Evolutionary conservation across 495 filamentous ascomycete genomes (phyloP), one percentile per base, ranked within the genome.

Genomic region (Daldinia grandis): DNA sequence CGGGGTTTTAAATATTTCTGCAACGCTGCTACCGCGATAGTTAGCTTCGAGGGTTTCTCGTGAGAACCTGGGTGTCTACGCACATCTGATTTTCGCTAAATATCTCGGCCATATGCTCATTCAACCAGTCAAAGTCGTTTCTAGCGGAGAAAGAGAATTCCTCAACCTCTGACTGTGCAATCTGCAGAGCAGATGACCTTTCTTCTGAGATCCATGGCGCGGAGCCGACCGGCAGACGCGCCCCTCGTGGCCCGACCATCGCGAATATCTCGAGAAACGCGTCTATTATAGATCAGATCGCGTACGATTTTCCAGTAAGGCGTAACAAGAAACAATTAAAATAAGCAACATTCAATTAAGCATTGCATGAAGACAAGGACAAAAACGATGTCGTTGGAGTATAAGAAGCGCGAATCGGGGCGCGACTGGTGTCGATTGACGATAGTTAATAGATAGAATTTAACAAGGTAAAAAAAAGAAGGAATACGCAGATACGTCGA

Each of bases 31-130:
- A 72, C 62, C 53, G 53, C 25, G 51, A 2, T 58, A 58, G 74
- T 88, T 73, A 88, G 84, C 66, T 58, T 15, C 31, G 12, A 38
- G 14, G 10, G 30, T 12, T 25, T 33, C 31, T 3, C 24, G 21
- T 3, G 15, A 27, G 37, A 49, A 5, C 51, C 53, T 24, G 12
- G 21, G 28, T 24, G 6, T 63, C 50, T 62, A 86, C 90, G 73
- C 81, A 94, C 93, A 93, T 84, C 79, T 95, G 89, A 77, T 92
- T 91, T 70, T 90, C 89, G 70, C 88, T 91, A 76, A 98, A 97
- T 64, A 98, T 92, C 69, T 97, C 93, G 30, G 88, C 88, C 94
- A 98, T 97, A 79, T 98, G 94, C 79, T 98, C 94, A 74, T 97
- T 97, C 72, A 98, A 80, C 93, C 94, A 98, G 72, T 95, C 94